These are phyloP conservation scores for Fagopyrum homotropicum DNA, from an alignment of 148 eudicot genomes.

Conservation along the genomic window DNA sequence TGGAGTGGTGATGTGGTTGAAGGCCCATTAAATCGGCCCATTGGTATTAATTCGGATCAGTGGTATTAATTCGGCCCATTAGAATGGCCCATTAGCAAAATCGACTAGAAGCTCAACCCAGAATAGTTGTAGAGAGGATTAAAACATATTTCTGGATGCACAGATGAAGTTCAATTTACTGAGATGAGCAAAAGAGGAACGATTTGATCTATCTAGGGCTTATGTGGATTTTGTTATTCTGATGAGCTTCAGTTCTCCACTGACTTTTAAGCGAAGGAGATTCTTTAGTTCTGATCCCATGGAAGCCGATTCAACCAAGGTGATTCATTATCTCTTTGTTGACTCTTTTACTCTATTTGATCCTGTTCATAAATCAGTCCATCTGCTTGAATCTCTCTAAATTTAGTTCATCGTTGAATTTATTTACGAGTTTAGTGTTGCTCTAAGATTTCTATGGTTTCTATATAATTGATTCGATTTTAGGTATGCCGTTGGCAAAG, in stretches of 20 bases:
- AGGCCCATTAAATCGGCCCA: too few relatives aligned
- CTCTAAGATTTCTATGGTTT: neutral
- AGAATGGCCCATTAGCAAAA: neutral
- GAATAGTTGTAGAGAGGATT: neutral
- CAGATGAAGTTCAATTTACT: neutral
- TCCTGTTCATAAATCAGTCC: neutral
- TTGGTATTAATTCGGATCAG: neutral
- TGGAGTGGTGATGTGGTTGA: too few relatives aligned
- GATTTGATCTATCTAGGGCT: neutral
- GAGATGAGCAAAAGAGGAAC: neutral
- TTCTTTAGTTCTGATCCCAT: conserved; percentile 24
- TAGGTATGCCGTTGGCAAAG: neutral
- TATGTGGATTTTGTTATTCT: neutral
- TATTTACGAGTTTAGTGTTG: neutral
- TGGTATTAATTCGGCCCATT: neutral
- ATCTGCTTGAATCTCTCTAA: too few relatives aligned
- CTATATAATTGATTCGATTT: neutral
- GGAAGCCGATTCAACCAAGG: conserved; percentile 37
- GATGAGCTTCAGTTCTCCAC: conserved; percentile 29
- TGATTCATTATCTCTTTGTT: neutral
- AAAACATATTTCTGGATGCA: neutral
- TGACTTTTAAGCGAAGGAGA: conserved; percentile 27
- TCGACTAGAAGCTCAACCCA: neutral
- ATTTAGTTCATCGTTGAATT: neutral
- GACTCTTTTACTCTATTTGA: neutral